A percentile compares a stretch with the other conserved stretches of the same genome.
Conservation (phyloP, 371 early-diverging fungal species). For the Apophysomyces trapeziformis region DNA sequence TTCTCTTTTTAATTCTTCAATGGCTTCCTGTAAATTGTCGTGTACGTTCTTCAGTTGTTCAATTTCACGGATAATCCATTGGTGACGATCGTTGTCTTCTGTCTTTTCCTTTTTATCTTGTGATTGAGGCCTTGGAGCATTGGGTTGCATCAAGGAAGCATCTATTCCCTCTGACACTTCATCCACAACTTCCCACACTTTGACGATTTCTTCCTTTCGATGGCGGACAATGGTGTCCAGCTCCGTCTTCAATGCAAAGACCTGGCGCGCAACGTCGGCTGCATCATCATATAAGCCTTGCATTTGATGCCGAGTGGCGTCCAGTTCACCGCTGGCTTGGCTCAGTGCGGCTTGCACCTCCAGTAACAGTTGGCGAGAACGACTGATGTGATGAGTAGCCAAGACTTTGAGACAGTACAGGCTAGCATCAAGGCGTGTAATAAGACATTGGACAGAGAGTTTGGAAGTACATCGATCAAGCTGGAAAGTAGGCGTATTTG, state of each 20-base stretch:
- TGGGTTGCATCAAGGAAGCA: slow-evolving; percentile 20
- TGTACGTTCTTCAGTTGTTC: slow-evolving; percentile 59
- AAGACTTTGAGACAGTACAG: slow-evolving; percentile 61
- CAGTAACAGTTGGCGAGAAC: slow-evolving; percentile 40
- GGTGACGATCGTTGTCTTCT: slow-evolving; percentile 57
- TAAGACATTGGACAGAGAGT: slow-evolving; percentile 39
- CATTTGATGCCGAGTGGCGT: slow-evolving; percentile 54
- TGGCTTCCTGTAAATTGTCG: slow-evolving; percentile 38
- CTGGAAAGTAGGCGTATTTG: background rate
- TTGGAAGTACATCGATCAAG: slow-evolving; percentile 35
- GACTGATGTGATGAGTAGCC: slow-evolving; percentile 45
- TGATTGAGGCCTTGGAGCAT: slow-evolving; percentile 7
- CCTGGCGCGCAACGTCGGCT: slow-evolving; percentile 58
- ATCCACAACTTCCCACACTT: slow-evolving; percentile 67
- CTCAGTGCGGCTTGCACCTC: slow-evolving; percentile 52
- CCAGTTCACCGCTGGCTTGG: slow-evolving; percentile 54
- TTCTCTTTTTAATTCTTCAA: slow-evolving; percentile 46
- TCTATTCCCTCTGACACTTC: slow-evolving; percentile 54
- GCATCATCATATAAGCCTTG: slow-evolving; percentile 59
- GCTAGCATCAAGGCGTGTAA: slow-evolving; percentile 56
- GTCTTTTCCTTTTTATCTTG: slow-evolving; percentile 13
- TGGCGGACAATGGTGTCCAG: slow-evolving; percentile 59
- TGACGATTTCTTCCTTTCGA: slow-evolving; percentile 63
- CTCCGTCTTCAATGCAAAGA: slow-evolving; percentile 57
- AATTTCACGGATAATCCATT: slow-evolving; percentile 61